phyloP scores from a whole-genome alignment of 768 basidiomycete genomes.

The Trametes meyenii region DNA sequence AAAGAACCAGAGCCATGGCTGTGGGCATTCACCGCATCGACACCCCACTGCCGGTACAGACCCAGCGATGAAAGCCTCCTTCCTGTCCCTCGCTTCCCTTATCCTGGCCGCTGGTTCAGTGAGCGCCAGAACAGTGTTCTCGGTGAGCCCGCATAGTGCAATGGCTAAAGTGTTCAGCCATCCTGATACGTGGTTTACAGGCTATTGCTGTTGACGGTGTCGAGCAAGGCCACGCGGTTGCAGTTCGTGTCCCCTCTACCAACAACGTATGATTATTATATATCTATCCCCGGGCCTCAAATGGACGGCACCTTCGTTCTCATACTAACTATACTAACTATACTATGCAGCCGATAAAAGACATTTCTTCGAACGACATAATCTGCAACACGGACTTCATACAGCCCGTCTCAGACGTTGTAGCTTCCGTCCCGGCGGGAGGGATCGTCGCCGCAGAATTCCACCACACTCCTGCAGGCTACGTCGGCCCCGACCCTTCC shows the following conservation, averaged over 20 bases:
- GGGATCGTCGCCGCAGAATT: slow-evolving; percentile 54
- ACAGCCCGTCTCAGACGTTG: slow-evolving; percentile 45
- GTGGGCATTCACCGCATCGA: not conserved
- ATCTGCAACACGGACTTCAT: slow-evolving; percentile 65
- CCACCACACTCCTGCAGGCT: slow-evolving; percentile 51
- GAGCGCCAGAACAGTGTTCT: slow-evolving; percentile 34
- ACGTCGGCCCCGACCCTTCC: slow-evolving; percentile 48
- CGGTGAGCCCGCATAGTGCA: slow-evolving; percentile 17
- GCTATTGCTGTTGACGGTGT: slow-evolving; percentile 56
- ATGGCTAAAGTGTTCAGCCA: not conserved
- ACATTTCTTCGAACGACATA: slow-evolving; percentile 54
- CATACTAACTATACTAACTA: not conserved
- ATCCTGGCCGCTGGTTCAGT: slow-evolving; percentile 24
- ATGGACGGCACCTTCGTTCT: not conserved
- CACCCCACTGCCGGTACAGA: not conserved
- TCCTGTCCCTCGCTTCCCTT: slow-evolving; percentile 18
- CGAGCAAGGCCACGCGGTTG: slow-evolving; percentile 46
- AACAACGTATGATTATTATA: slow-evolving; percentile 43
- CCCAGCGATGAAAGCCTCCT: slow-evolving; percentile 23
- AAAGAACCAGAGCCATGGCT: slow-evolving; percentile 2
- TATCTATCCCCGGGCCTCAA: not conserved
- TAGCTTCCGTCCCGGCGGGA: slow-evolving; percentile 56
- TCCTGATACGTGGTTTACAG: slow-evolving; percentile 24
- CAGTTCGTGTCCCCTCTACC: slow-evolving; percentile 49
- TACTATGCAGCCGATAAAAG: slow-evolving; percentile 52